A percentile compares a stretch with the other conserved stretches of the same genome.
These are phyloP conservation scores for Meredithiella fracta DNA, from an alignment of 2,329 filamentous ascomycete genomes.

Conservation along the genomic window DNA sequence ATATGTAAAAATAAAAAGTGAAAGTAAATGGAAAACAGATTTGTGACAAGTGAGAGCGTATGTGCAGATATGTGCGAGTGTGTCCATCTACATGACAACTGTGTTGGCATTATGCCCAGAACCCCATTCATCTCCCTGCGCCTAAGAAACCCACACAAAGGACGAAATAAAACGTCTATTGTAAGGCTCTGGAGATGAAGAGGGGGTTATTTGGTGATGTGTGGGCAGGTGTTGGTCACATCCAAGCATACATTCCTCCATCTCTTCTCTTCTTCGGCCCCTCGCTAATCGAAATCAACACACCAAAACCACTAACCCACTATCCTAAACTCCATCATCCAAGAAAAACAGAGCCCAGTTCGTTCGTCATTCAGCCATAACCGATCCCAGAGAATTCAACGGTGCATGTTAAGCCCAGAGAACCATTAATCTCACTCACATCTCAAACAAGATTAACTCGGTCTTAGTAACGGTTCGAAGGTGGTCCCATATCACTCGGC, in stretches of 20 bases:
- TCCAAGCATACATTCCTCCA: too few species aligned
- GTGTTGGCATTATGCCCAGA: neutral
- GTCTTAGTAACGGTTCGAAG: neutral
- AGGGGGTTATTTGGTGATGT: too few species aligned
- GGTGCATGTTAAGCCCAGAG: too few species aligned
- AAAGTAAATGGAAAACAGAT: neutral
- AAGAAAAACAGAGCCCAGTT: neutral
- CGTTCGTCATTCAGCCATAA: slow-evolving; percentile 1
- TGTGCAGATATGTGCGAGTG: neutral
- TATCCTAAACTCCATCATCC: neutral
- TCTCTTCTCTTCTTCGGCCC: neutral
- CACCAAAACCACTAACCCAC: neutral
- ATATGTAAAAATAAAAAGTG: slow-evolving; percentile 1
- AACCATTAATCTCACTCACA: neutral
- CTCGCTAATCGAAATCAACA: neutral
- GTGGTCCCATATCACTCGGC: neutral
- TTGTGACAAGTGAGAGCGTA: neutral
- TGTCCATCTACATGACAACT: neutral
- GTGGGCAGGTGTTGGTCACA: too few species aligned
- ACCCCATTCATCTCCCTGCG: neutral
- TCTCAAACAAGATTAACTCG: neutral
- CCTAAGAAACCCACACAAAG: too few species aligned
- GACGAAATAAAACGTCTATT: too few species aligned
- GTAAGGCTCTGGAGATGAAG: too few species aligned
- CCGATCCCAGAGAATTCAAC: neutral